Evolutionary conservation across 345 rosid species (phyloP).

Genomic region (Cardamine resedifolia): DNA sequence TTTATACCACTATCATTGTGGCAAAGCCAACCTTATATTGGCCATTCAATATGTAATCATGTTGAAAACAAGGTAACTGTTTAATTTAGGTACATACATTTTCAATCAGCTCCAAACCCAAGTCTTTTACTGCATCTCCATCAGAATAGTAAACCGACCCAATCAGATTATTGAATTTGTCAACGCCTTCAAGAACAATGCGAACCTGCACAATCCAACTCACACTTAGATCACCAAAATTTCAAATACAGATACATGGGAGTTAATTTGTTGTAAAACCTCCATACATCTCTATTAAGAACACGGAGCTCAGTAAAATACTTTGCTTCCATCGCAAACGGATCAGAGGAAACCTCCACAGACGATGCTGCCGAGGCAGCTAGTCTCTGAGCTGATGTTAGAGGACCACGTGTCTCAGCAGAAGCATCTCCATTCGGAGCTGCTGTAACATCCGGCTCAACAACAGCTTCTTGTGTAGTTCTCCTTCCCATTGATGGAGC

Average conservation of each 20-base stretch:
- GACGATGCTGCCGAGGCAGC: conserved; percentile 59
- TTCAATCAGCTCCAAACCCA: conserved; percentile 91
- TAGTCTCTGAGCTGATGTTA: conserved; percentile 93
- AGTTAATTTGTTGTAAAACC: conserved; percentile 10
- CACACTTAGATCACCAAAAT: conserved; percentile 24
- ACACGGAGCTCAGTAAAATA: conserved; percentile 85
- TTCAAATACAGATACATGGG: conserved; percentile 1
- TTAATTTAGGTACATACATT: conserved; percentile 50
- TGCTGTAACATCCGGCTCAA: conserved; percentile 47
- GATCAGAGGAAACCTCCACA: conserved; percentile 72
- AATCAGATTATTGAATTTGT: conserved; percentile 88
- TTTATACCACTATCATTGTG: conserved; percentile 6
- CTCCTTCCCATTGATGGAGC: conserved; percentile 90
- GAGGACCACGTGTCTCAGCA: conserved; percentile 59
- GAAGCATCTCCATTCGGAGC: conserved; percentile 66
- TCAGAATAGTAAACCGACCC: conserved; percentile 92
- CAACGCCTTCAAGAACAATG: conserved; percentile 94
- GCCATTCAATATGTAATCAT: conserved; percentile 12
- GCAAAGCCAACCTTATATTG: not conserved
- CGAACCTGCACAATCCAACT: conserved; percentile 68
- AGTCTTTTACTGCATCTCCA: conserved; percentile 81
- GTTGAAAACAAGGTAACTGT: not conserved
- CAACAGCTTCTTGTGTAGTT: conserved; percentile 49
- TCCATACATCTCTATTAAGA: conserved; percentile 80
- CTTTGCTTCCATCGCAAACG: conserved; percentile 88